A percentile compares a stretch with the other conserved stretches of the same genome.
phyloP scores from a whole-genome alignment of 495 filamentous ascomycete species.

The Jackrogersella minutella region DNA sequence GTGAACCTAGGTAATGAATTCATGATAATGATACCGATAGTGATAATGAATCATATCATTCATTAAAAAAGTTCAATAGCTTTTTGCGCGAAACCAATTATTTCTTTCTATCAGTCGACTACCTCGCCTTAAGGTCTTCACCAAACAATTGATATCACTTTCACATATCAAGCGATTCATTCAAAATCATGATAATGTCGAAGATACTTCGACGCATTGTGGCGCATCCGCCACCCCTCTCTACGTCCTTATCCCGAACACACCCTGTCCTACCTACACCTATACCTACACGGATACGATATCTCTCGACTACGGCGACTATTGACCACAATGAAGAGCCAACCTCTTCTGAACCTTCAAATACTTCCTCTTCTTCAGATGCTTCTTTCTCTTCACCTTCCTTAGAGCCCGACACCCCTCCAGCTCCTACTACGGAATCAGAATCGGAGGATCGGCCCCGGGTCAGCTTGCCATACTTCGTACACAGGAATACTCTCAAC shows the following conservation, averaged over 20 bases:
- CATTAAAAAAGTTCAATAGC: conserved; percentile 9
- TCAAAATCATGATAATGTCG: conserved; percentile 20
- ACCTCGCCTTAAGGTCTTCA: background rate
- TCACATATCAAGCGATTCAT: background rate
- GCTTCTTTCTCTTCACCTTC: too few species aligned
- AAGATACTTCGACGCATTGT: conserved; percentile 26
- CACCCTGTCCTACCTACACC: conserved; percentile 13
- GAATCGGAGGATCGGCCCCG: conserved; percentile 22
- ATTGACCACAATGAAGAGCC: conserved; percentile 1
- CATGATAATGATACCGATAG: too few species aligned
- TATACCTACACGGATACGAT: conserved; percentile 16
- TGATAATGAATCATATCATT: background rate
- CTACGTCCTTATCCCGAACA: background rate
- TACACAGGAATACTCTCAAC: conserved; percentile 73
- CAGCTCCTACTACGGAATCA: background rate
- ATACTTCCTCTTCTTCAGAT: too few species aligned
- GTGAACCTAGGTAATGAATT: too few species aligned
- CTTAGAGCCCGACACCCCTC: too few species aligned
- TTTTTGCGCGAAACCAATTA: background rate
- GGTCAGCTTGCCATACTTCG: conserved; percentile 70
- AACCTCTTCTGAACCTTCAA: conserved; percentile 8
- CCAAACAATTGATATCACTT: background rate
- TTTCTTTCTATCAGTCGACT: background rate
- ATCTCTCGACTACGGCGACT: conserved; percentile 9
- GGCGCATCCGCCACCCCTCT: conserved; percentile 12